Evolutionary conservation across 257 asterid species (phyloP).

Genomic region (Nicotiana obtusifolia): DNA sequence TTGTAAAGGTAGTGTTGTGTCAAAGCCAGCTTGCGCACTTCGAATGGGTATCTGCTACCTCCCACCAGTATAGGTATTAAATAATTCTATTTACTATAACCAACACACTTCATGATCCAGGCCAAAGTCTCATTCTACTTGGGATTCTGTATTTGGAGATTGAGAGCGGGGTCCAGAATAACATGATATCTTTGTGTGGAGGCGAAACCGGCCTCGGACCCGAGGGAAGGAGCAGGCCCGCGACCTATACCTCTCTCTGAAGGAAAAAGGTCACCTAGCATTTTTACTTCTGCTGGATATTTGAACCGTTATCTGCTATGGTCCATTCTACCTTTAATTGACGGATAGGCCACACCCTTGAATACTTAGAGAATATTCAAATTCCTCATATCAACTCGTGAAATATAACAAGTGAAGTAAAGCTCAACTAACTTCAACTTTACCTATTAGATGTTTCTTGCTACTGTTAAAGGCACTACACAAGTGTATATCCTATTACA

Average conservation of each 20-base stretch:
- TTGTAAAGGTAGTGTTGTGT: background rate
- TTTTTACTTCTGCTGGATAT: background rate
- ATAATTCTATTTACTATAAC: background rate
- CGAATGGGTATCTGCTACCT: background rate
- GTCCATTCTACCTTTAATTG: background rate
- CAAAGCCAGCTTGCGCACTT: background rate
- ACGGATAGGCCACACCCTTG: background rate
- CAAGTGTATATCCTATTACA: constrained; percentile 15
- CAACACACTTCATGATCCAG: too few relatives aligned
- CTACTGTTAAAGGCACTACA: constrained; percentile 4
- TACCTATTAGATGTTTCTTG: background rate
- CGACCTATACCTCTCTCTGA: too few relatives aligned
- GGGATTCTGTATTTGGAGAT: too few relatives aligned
- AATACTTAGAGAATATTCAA: background rate
- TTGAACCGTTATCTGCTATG: background rate
- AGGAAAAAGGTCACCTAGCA: too few relatives aligned
- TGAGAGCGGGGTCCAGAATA: too few relatives aligned
- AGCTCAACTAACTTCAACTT: constrained; percentile 1
- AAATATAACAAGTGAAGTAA: background rate
- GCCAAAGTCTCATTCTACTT: too few relatives aligned
- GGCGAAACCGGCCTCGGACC: too few relatives aligned
- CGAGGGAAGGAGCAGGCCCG: too few relatives aligned
- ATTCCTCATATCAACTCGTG: background rate
- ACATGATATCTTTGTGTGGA: too few relatives aligned
- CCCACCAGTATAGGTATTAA: background rate